These are phyloP conservation scores for Selaginella moellendorffii DNA, from an alignment of 75 land plant species.

Conservation along the genomic window DNA sequence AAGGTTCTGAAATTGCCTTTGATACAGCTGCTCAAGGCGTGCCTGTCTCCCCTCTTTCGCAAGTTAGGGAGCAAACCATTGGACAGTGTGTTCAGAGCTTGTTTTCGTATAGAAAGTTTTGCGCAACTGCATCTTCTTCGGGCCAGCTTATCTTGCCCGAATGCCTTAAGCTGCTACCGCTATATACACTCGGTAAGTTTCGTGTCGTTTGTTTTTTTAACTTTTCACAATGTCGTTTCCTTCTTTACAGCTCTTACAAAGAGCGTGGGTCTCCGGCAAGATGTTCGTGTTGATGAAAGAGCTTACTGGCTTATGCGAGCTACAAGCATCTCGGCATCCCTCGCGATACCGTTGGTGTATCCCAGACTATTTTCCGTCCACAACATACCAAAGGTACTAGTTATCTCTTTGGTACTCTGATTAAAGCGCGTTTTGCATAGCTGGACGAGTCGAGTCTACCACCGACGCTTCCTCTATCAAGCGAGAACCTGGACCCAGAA, in stretches of 20 bases:
- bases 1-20: not conserved
- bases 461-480: constrained; percentile 51
- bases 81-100: constrained; percentile 57
- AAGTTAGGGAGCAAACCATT: constrained; percentile 58
- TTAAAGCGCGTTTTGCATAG: constrained; percentile 2
- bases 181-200: constrained; percentile 70
- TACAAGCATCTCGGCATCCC: constrained; percentile 47
- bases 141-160: constrained; percentile 98
- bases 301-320: constrained; percentile 76
- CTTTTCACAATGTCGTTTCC: not conserved
- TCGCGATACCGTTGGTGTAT: constrained; percentile 70
- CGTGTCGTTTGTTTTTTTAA: not conserved
- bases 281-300: constrained; percentile 75
- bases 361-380: constrained; percentile 76
- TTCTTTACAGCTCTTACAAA: constrained; percentile 47
- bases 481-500: constrained; percentile 65
- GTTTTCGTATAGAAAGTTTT: constrained; percentile 69
- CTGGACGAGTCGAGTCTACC: constrained; percentile 41
- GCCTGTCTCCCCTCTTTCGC: constrained; percentile 46
- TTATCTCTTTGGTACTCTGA: not conserved
- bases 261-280: constrained; percentile 68
- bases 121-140: constrained; percentile 89
- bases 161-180: constrained; percentile 83
- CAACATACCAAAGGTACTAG: constrained; percentile 46
- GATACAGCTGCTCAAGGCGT: constrained; percentile 61